A percentile compares a stretch with the other conserved stretches of the same genome.
Evolutionary conservation across 305 asterid species (phyloP).

Genomic region (Withania somnifera): DNA sequence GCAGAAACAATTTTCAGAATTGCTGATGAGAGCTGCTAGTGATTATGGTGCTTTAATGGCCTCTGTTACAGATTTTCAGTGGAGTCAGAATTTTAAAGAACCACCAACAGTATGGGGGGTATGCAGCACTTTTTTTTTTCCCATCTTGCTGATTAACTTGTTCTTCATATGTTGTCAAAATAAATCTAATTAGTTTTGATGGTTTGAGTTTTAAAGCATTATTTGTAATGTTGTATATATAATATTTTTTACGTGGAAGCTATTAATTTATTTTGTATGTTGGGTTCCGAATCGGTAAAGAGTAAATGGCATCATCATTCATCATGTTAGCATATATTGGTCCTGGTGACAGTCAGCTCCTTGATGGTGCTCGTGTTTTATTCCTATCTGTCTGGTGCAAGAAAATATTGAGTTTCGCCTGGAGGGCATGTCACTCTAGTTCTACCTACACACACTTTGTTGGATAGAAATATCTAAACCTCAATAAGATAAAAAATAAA

Average conservation of each 20-base stretch:
- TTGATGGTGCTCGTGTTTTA: not conserved
- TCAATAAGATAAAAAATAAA: not conserved
- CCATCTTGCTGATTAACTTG: not conserved
- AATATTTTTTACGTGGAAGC: not conserved
- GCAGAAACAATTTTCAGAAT: slow-evolving; percentile 95
- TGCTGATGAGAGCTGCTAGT: slow-evolving; percentile 94
- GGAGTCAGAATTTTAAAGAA: slow-evolving; percentile 95
- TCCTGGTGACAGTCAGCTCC: not conserved
- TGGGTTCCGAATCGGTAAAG: not conserved
- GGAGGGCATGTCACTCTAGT: not conserved
- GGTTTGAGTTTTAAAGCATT: not conserved
- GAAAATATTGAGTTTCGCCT: not conserved
- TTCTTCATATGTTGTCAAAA: not conserved
- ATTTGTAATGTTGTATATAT: not conserved
- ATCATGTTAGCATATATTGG: not conserved
- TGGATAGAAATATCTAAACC: not conserved
- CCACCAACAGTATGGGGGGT: slow-evolving; percentile 98
- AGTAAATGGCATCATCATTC: not conserved
- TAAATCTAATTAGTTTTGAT: not conserved
- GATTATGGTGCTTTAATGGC: slow-evolving; percentile 91
- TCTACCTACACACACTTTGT: not conserved
- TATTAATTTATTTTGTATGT: not conserved
- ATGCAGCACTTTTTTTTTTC: slow-evolving; percentile 24
- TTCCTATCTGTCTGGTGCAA: not conserved
- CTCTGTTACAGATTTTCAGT: slow-evolving; percentile 80